Evolutionary conservation across 2,329 filamentous ascomycete genomes (phyloP).

Genomic region (Neonectria coccinea): DNA sequence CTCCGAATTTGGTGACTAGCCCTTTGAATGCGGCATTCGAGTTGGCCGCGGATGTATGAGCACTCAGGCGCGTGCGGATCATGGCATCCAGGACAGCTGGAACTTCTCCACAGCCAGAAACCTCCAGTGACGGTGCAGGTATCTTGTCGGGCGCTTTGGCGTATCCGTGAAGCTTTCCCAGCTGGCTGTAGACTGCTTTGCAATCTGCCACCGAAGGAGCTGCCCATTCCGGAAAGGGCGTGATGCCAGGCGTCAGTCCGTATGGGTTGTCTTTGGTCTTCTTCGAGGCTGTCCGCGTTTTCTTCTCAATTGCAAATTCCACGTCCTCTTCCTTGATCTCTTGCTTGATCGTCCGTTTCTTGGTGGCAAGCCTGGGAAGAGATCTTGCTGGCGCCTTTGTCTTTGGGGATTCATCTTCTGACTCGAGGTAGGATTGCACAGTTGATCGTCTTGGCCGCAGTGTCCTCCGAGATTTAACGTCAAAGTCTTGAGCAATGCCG

Average conservation of each 20-base stretch:
- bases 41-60: constrained; percentile 44
- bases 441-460: constrained; percentile 23
- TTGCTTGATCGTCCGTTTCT: constrained; percentile 29
- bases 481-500: neutral
- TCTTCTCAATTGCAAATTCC: constrained; percentile 16
- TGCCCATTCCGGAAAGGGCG: constrained; percentile 44
- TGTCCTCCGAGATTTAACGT: neutral
- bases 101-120: constrained; percentile 45
- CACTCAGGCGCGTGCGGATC: constrained; percentile 44
- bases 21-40: constrained; percentile 45
- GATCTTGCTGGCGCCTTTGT: neutral
- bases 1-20: constrained; percentile 41
- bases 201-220: constrained; percentile 39
- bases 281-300: constrained; percentile 34
- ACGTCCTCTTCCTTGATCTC: constrained; percentile 30
- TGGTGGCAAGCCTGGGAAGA: neutral
- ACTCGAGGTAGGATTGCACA: constrained; percentile 35
- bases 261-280: constrained; percentile 45
- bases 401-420: constrained; percentile 32
- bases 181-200: constrained; percentile 38
- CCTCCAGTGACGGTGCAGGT: constrained; percentile 44
- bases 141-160: constrained; percentile 43
- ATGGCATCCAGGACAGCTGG: constrained; percentile 44
- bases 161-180: constrained; percentile 42
- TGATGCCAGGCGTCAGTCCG: constrained; percentile 44